Conservation (phyloP, 2,329 filamentous ascomycete species). For the Cryphonectria parasitica region DNA sequence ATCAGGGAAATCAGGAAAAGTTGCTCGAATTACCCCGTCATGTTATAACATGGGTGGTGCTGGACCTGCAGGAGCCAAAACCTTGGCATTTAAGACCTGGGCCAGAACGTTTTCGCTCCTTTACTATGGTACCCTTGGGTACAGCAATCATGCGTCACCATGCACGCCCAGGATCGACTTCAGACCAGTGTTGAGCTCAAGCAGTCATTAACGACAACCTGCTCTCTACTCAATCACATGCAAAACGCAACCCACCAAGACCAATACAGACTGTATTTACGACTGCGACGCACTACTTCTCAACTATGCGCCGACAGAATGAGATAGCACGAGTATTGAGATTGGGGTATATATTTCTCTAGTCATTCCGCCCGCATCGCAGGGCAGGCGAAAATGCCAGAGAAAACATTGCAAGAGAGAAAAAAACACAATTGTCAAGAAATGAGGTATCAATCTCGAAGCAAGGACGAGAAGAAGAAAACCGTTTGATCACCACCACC, state of each 20-base stretch:
- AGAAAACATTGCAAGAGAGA: background rate
- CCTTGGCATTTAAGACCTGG: background rate
- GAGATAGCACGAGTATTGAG: background rate
- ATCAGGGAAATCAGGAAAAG: conserved; percentile 2
- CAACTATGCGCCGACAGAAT: background rate
- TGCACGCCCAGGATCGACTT: background rate
- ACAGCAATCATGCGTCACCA: background rate
- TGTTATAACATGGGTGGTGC: background rate
- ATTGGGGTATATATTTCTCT: background rate
- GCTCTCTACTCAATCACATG: background rate
- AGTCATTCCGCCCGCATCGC: background rate
- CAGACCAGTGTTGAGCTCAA: too few species aligned
- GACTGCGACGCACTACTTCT: too few species aligned
- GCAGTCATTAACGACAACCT: background rate
- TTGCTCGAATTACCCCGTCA: background rate
- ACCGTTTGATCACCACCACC: background rate
- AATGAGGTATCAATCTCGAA: conserved; percentile 9
- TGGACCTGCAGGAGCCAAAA: conserved; percentile 1
- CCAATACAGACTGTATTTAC: too few species aligned
- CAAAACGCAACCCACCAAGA: too few species aligned
- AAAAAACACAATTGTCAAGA: background rate
- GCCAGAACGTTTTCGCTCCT: background rate
- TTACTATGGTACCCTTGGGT: too few species aligned
- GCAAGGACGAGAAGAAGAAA: background rate
- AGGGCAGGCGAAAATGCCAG: background rate